Evolutionary conservation across 192 early-diverging fungal genomes (phyloP), one percentile per base, ranked within the genome.

Genomic region (Haplosporangium gracile): DNA sequence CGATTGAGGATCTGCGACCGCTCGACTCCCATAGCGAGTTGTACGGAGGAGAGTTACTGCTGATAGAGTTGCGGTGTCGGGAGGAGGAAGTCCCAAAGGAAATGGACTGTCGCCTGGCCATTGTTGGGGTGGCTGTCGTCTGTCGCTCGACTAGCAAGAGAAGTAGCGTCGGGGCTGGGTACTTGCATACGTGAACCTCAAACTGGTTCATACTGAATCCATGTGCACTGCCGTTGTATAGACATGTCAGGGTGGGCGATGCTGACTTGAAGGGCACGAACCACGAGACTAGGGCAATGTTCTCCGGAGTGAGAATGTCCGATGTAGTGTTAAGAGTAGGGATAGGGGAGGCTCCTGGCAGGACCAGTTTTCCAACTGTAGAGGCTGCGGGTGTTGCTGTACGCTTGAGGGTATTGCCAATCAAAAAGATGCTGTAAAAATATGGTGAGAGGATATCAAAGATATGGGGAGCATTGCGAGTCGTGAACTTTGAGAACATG

Each of bases 181-280:
- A 93, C 76, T 93, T 93, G 86, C 91, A 93, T 11, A 92, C 89
- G 51, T 89, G 90, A 3, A 74, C 81, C 55, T 88, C 85, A 57
- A 93, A 93, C 29, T 90, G 79, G 71, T 90, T 93, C 92, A 92
- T 93, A 22, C 90, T 90, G 74, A 91, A 93, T 13, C 92, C 92
- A 53, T 93, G 81, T 45, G 72, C 57, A n/a, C 88, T 89, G 22
- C 89, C 88, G n/a, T 83, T 84, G 55, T 91, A 93, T 2, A 93
- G 81, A 0, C 79, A 76, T 15, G 82, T 80, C 87, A 91, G 82
- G 5, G 81, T 72, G 5, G 85, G 88, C 20, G 80, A 57, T 5
- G 88, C 63, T 26, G 72, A 75, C 20, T 53, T 53, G 6, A 77
- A 75, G 5, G 92, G 91, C 5, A 93, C 57, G 63, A 83, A 83